Conservation (phyloP, 345 rosid species). For the Melaleuca quinquenervia region DNA sequence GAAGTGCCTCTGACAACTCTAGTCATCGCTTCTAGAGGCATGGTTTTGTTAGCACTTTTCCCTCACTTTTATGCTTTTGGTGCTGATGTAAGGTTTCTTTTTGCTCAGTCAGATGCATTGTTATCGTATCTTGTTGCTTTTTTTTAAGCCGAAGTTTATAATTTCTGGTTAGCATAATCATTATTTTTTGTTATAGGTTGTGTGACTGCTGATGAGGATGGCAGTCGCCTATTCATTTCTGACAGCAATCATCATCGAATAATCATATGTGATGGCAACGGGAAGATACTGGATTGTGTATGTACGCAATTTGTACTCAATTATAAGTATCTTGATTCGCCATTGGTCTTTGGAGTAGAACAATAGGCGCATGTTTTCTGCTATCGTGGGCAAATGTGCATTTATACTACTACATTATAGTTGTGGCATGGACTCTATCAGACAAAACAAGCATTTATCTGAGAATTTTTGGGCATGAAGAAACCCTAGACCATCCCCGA, state of each 20-base stretch:
- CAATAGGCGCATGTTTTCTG: background rate
- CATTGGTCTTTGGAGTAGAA: background rate
- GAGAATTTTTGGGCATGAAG: background rate
- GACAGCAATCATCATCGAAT: conserved; percentile 96
- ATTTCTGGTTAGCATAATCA: background rate
- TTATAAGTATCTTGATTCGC: background rate
- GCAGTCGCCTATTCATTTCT: conserved; percentile 60
- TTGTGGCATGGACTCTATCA: background rate
- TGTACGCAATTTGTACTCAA: conserved; percentile 11
- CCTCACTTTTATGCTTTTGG: background rate
- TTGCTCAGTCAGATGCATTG: background rate
- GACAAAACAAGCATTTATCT: background rate
- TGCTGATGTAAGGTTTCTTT: background rate
- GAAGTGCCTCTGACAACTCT: background rate
- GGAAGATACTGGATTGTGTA: conserved; percentile 78
- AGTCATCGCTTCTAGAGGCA: background rate
- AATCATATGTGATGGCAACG: conserved; percentile 38
- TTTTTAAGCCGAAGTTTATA: background rate
- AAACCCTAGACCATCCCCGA: background rate
- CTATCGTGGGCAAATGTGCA: background rate
- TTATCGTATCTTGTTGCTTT: background rate
- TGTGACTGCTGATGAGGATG: conserved; percentile 63
- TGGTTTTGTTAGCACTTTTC: background rate
- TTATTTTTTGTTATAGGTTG: conserved; percentile 32
- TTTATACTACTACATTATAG: background rate